phyloP scores from a whole-genome alignment of 2,329 filamentous ascomycete genomes.

The Pleoardoris graminearum region DNA sequence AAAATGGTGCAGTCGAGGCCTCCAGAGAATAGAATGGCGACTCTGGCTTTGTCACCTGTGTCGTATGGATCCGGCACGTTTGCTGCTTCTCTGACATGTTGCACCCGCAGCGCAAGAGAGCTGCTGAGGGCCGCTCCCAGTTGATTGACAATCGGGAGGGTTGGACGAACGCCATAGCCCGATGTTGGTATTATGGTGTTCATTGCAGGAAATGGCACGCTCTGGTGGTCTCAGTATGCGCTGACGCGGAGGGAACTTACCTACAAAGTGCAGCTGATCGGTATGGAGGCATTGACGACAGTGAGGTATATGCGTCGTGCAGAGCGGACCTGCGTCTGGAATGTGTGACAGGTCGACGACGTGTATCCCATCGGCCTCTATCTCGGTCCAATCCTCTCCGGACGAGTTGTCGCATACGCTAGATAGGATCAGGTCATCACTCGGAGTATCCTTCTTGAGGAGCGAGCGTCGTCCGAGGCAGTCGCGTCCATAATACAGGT shows the following conservation, averaged over 20 bases:
- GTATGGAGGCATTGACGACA: conserved; percentile 14
- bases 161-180: conserved; percentile 22
- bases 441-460: conserved; percentile 59
- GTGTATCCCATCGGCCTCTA: conserved; percentile 83
- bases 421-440: conserved; percentile 40
- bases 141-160: conserved; percentile 56
- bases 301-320: conserved; percentile 29
- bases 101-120: conserved; percentile 64
- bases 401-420: conserved; percentile 44
- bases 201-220: conserved; percentile 50
- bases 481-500: conserved; percentile 82
- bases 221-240: conserved; percentile 36
- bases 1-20: conserved; percentile 91
- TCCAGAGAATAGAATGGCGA: conserved; percentile 90
- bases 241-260: conserved; percentile 26
- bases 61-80: background rate
- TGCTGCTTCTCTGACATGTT: conserved; percentile 35
- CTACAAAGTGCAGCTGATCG: conserved; percentile 34
- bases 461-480: conserved; percentile 85
- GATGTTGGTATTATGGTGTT: conserved; percentile 43
- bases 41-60: conserved; percentile 46
- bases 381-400: conserved; percentile 68
- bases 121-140: conserved; percentile 60
- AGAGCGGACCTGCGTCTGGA: conserved; percentile 3
- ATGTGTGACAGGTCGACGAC: conserved; percentile 58